phyloP scores from a whole-genome alignment of 768 basidiomycete species.

The Xerocomellus chrysenteron region DNA sequence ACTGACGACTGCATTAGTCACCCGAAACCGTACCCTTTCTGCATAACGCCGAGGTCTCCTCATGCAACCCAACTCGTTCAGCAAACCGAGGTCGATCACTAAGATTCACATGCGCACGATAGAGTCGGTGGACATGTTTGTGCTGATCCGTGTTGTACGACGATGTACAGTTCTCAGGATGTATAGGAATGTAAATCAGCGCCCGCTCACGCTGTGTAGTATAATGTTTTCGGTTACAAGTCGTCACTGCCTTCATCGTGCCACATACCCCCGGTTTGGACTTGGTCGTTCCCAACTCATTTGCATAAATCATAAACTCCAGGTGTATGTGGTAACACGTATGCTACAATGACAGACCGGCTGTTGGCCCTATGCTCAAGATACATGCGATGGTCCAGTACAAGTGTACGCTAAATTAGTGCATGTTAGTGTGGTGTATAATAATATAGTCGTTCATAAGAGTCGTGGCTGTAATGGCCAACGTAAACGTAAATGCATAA shows the following conservation, averaged over 20 bases:
- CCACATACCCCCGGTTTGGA: background rate
- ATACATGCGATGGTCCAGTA: constrained; percentile 17
- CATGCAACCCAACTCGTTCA: constrained; percentile 14
- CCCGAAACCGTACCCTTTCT: constrained; percentile 20
- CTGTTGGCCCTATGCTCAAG: constrained; percentile 8
- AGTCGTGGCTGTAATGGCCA: constrained; percentile 10
- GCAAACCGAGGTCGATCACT: constrained; percentile 5
- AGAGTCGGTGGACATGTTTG: background rate
- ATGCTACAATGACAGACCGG: constrained; percentile 15
- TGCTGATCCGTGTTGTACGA: background rate
- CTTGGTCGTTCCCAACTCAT: background rate
- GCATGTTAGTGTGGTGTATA: constrained; percentile 7
- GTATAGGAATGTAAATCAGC: background rate
- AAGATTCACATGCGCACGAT: background rate
- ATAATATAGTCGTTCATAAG: constrained; percentile 12
- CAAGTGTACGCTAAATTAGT: constrained; percentile 22
- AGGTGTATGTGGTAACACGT: background rate
- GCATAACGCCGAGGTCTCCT: constrained; percentile 18
- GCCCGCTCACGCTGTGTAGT: background rate
- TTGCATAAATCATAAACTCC: background rate
- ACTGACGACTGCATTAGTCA: constrained; percentile 5
- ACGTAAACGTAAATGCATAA: constrained; percentile 12
- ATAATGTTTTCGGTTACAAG: background rate
- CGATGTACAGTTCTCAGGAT: background rate
- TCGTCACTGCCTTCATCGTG: background rate